Evolutionary conservation across 805 yeast genomes (phyloP).

Genomic region (Wickerhamomyces kurtzmanii): DNA sequence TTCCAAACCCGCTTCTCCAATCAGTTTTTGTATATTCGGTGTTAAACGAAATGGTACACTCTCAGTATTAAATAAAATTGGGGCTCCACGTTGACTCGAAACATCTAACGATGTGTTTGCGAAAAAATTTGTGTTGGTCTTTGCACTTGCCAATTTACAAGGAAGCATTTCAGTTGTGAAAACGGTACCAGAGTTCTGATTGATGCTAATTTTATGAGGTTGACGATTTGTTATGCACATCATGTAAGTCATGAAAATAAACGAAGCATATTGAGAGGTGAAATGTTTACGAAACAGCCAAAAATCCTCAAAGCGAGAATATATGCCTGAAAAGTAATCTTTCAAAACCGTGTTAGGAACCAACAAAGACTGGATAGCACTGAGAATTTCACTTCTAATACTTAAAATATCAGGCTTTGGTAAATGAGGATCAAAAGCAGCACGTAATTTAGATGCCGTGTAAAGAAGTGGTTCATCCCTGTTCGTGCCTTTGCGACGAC

Average conservation of each 20-base stretch:
- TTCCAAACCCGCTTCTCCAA: conserved; percentile 91
- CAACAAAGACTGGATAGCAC: conserved; percentile 78
- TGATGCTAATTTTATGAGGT: conserved; percentile 86
- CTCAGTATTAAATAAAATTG: conserved; percentile 84
- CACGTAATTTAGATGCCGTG: conserved; percentile 75
- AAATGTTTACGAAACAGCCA: conserved; percentile 97
- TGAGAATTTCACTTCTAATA: conserved; percentile 82
- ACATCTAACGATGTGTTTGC: conserved; percentile 25
- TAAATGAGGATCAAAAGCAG: conserved; percentile 86
- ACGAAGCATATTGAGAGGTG: conserved; percentile 88
- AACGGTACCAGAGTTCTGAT: conserved; percentile 75
- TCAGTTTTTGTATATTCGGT: conserved; percentile 87
- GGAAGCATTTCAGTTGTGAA: conserved; percentile 97
- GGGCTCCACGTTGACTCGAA: conserved; percentile 30
- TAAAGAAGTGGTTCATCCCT: conserved; percentile 88
- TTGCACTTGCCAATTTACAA: conserved; percentile 53
- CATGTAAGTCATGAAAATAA: conserved; percentile 88
- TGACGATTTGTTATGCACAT: conserved; percentile 88
- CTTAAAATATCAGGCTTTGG: conserved; percentile 90
- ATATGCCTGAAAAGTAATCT: conserved; percentile 63
- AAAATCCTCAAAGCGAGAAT: conserved; percentile 80
- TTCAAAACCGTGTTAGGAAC: conserved; percentile 80
- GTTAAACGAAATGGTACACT: conserved; percentile 94
- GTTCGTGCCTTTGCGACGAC: conserved; percentile 60
- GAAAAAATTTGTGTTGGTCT: conserved; percentile 25